phyloP scores from a whole-genome alignment of 2,329 filamentous ascomycete genomes.

The Talaromyces sp. region DNA sequence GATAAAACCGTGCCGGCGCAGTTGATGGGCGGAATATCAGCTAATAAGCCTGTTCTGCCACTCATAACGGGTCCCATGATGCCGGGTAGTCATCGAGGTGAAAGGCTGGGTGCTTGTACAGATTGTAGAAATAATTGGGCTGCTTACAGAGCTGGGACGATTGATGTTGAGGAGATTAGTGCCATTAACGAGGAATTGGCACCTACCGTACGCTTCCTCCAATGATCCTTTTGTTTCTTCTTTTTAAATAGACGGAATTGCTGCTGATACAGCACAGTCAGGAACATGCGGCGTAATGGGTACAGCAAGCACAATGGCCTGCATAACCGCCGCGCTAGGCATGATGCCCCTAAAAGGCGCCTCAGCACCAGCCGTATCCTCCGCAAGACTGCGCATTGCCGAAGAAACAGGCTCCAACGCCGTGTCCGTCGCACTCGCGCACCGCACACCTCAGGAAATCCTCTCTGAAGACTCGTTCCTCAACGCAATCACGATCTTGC shows the following conservation, averaged over 20 bases:
- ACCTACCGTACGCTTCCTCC: conserved; percentile 54
- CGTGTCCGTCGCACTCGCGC: conserved; percentile 41
- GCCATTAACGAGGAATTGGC: conserved; percentile 70
- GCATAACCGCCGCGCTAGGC: conserved; percentile 51
- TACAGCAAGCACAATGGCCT: conserved; percentile 57
- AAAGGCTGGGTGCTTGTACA: conserved; percentile 67
- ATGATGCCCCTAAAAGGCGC: conserved; percentile 54
- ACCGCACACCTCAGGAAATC: conserved; percentile 44
- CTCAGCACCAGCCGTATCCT: conserved; percentile 53
- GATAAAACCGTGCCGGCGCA: conserved; percentile 73
- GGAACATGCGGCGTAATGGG: conserved; percentile 59
- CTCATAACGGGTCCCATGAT: conserved; percentile 73
- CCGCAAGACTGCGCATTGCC: conserved; percentile 51
- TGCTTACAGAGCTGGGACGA: conserved; percentile 59
- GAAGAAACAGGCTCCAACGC: conserved; percentile 53
- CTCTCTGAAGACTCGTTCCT: conserved; percentile 48
- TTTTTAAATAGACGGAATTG: neutral
- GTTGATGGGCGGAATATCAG: conserved; percentile 71
- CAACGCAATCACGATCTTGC: conserved; percentile 53
- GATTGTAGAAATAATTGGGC: conserved; percentile 75
- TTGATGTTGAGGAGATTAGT: conserved; percentile 70
- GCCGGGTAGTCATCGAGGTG: conserved; percentile 64
- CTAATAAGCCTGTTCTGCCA: conserved; percentile 67
- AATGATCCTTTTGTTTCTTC: too few species aligned
- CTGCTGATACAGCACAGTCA: conserved; percentile 24